Evolutionary conservation across 2,329 filamentous ascomycete genomes (phyloP), one percentile per base, ranked within the genome.

Genomic region (Acrodontium crateriforme): DNA sequence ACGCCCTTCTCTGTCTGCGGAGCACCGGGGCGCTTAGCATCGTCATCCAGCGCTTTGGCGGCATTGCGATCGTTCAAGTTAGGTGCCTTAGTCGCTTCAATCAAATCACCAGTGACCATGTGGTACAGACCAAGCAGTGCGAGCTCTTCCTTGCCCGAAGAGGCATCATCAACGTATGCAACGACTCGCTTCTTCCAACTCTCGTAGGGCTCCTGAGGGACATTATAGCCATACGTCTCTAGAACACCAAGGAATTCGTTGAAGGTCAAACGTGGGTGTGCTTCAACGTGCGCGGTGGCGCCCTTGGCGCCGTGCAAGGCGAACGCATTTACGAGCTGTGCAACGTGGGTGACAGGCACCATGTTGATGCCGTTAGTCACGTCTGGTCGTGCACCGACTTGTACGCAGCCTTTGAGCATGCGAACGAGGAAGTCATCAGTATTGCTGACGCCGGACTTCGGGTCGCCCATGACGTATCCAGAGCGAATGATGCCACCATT

Each of bases 381-480:
- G 40, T 70, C 67, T 1, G 85, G 87, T 0, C 82, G 67, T 3
- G 66, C 64, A 2, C 60, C 60, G 3, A 94, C 63, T 54, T 95
- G 85, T 27, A 92, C 62, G 45, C 83, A 92, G 32, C 83, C 85
- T 59, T 94, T 93, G 31, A 77, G 59, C 58, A 94, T 71, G 20
- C 87, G 73, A 39, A 93, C 69, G 5, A 95, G 59, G 62, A 94
- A 95, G 55, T 94, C 87, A 47, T 95, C 87, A 1, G 75, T 85
- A 52, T 78, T 82, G 50, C 60, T 78, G 37, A 71, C 69, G 28
- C 85, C 85, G 9, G 69, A 73, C 24, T 63, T 55, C 1, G 70
- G 67, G 49, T 85, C 74, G 14, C 84, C 87, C 3, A 78, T 65
- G 19, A 94, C 74, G 51, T 94, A 94, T 16, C 87, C 84, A 3